These are phyloP conservation scores for Purpureocillium lavendulum DNA, from an alignment of 2,329 filamentous ascomycete genomes.

Conservation along the genomic window DNA sequence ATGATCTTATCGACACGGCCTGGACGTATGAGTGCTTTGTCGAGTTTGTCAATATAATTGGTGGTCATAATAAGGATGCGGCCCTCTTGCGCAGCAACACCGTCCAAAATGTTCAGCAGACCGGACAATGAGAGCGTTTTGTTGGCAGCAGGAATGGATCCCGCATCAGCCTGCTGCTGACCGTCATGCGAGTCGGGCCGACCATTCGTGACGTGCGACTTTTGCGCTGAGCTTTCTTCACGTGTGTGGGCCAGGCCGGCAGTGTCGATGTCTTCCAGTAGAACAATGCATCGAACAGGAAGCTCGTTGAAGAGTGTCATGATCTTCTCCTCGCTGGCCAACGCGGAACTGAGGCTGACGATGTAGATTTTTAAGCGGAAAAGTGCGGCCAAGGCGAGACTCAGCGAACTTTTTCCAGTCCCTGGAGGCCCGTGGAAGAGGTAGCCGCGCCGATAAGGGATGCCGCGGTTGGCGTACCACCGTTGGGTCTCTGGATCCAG, in stretches of 20 bases:
- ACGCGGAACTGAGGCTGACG: constrained; percentile 55
- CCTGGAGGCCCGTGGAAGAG: constrained; percentile 74
- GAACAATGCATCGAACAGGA: constrained; percentile 61
- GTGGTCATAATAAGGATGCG: constrained; percentile 57
- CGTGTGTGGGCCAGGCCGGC: constrained; percentile 56
- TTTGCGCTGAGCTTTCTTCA: constrained; percentile 18
- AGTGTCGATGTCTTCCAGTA: constrained; percentile 75
- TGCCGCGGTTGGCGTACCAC: constrained; percentile 81
- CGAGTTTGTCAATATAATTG: constrained; percentile 54
- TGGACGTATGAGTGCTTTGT: constrained; percentile 54
- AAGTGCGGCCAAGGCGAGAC: constrained; percentile 60
- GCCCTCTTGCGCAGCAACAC: constrained; percentile 56
- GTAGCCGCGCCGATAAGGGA: constrained; percentile 79
- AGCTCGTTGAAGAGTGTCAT: constrained; percentile 56
- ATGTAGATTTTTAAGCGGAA: constrained; percentile 68
- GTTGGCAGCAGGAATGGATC: constrained; percentile 1
- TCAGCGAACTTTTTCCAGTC: constrained; percentile 69
- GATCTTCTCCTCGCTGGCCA: constrained; percentile 58
- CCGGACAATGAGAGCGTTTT: constrained; percentile 60
- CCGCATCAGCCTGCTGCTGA: too few relatives aligned
- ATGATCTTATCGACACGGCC: constrained; percentile 54
- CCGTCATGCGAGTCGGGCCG: too few relatives aligned
- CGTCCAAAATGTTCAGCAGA: constrained; percentile 74
- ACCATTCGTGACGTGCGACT: too few relatives aligned
- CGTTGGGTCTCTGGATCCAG: constrained; percentile 52